Evolutionary conservation across 1,139 yeast species (phyloP).

Genomic region (Tardiomyces blankii): DNA sequence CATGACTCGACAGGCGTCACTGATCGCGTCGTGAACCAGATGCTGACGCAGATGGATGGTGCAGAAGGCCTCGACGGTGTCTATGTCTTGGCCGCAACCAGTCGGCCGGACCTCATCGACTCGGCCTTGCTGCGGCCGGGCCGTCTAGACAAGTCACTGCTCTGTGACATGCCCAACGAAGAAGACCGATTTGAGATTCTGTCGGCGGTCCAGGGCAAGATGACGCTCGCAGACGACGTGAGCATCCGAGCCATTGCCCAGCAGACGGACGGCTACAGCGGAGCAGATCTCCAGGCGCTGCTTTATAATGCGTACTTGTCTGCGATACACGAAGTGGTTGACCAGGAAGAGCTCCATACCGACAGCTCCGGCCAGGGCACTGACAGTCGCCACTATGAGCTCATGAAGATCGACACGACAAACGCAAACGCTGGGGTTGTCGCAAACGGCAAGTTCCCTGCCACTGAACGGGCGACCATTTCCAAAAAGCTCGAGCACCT

Average conservation of each 20-base stretch:
- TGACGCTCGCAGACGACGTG: conserved; percentile 35
- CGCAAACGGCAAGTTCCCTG: conserved; percentile 24
- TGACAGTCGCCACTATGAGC: conserved; percentile 27
- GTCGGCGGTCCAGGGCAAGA: conserved; percentile 38
- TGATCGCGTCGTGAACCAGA: conserved; percentile 92
- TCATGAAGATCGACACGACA: conserved; percentile 7
- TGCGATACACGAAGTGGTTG: conserved; percentile 74
- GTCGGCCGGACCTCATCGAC: conserved; percentile 91
- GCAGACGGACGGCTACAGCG: conserved; percentile 68
- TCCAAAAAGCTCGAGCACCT: conserved; percentile 38
- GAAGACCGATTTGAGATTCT: conserved; percentile 70
- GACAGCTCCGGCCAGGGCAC: conserved; percentile 18
- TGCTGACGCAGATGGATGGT: conserved; percentile 98
- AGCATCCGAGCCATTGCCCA: conserved; percentile 46
- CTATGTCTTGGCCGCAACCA: conserved; percentile 91
- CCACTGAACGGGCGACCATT: conserved; percentile 33
- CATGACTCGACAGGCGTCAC: conserved; percentile 98
- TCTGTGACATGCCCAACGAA: conserved; percentile 75
- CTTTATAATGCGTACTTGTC: conserved; percentile 86
- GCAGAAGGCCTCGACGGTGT: conserved; percentile 98
- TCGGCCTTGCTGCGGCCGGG: conserved; percentile 94
- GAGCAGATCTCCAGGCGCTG: conserved; percentile 91
- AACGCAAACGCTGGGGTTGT: conserved; percentile 1
- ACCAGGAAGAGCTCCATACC: conserved; percentile 20
- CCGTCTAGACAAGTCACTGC: conserved; percentile 79